Evolutionary conservation across 352 stramenopile species (phyloP), one percentile per base, ranked within the genome.

Genomic region (Achlya hypogyna): DNA sequence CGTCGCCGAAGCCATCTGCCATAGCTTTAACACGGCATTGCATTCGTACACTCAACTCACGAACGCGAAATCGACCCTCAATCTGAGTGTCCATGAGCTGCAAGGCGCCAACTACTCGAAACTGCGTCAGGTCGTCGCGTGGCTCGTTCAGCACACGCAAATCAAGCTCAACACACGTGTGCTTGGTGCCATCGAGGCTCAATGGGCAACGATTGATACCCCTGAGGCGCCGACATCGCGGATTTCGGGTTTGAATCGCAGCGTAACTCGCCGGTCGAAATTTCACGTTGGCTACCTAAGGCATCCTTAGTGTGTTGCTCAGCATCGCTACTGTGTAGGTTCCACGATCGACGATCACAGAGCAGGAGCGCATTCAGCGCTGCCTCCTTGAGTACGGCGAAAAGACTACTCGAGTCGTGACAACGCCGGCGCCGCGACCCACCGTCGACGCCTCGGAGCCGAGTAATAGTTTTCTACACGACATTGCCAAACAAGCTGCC

Each of bases 341-440:
- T 27, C 10, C 51, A 3, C 0, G 70, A 72, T n/a, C 73, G 25
- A 66, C 75, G 0, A 76, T 89, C 5, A 54, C 69, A 12, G 84
- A 93, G 31, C 81, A 93, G 63, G 81, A 76, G 32, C 63, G 87
- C 32, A 81, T 91, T 62, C 84, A 93, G 63, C 74, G 77, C n/a
- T 93, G 84, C 62, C 72, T 93, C 59, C 65, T 93, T 12, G 84
- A 93, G 63, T 93, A 90, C 64, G 84, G 84, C 58, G 82, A 93
- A 65, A 72, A 77, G 23, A 73, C 90, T 4, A 59, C 62, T 0
- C 51, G 32, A 2, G 51, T 51, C 53, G 69, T 56, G 43, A 28
- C 75, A 23, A 51, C 64, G 5, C 5, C 25, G 25, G 29, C 29
- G 28, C 6, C 51, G 5, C 6, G 22, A 3, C 4, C 28, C 25